Evolutionary conservation across 2,329 filamentous ascomycete genomes (phyloP), one percentile per base, ranked within the genome.

Genomic region (Septoria petroselini): DNA sequence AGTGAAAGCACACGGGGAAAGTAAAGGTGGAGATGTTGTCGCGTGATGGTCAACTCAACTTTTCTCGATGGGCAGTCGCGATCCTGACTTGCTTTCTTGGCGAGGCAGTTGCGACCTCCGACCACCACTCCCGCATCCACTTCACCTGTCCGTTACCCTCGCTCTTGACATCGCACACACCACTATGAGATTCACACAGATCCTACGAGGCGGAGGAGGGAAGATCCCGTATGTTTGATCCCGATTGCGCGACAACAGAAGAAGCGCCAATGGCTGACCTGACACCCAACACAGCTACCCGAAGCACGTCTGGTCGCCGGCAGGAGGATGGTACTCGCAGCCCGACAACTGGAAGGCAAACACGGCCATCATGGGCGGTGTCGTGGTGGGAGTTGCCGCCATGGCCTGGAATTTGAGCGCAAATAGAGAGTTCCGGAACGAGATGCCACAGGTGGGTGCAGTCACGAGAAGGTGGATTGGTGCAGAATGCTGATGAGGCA

Each of bases 291-390:
- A 45, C 54, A 66, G 58, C 51, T 65, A 67, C 58, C 61, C 63
- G 18, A 65, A 64, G 50, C 91, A 98, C 79, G 89, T 98, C 80
- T 98, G 93, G 93, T 97, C 93, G 67, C 93, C 93, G 55, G 79
- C 91, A 59, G 93, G 93, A 80, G 93, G 93, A 73, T 98, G 93
- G 93, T 98, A 98, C 74, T 76, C 85, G 47, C 91, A 95, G 71
- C 93, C 93, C 46, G 78, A 81, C 61, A 98, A 98, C 79, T 98
- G 93, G 93, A 93, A 86, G 71, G 75, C 76, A 65, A 98, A 98
- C 77, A 98, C 93, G 4, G 78, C 85, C 48, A 77, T 93, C 60
- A 83, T 90, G 68, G 80, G 81, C 53, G 79, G 76, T 40, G 79
- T 85, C 48, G 76, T 93, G 43, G 59, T 85, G 59, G 84, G 86